Evolutionary conservation across 2,329 filamentous ascomycete genomes (phyloP).

Genomic region (Alternaria conjuncta): DNA sequence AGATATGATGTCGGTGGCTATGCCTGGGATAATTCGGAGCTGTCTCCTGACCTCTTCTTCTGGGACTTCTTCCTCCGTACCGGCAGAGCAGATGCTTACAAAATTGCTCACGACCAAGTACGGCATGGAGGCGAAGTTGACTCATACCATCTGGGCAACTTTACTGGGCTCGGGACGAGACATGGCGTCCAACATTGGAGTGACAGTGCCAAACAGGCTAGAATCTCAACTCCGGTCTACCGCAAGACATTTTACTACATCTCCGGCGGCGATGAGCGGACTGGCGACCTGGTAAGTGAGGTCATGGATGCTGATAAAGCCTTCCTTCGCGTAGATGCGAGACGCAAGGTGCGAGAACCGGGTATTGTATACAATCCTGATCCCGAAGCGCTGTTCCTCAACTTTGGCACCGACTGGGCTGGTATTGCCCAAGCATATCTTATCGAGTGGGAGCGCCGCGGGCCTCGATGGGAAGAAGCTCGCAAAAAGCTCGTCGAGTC

Average conservation of each 20-base stretch:
- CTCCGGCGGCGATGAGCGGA: conserved; percentile 62
- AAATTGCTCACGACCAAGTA: conserved; percentile 64
- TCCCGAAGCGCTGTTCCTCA: conserved; percentile 54
- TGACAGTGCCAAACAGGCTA: conserved; percentile 67
- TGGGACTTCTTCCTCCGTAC: conserved; percentile 69
- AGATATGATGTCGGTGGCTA: conserved; percentile 69
- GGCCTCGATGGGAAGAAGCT: conserved; percentile 61
- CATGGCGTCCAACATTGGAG: conserved; percentile 67
- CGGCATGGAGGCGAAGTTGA: conserved; percentile 68
- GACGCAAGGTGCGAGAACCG: conserved; percentile 64
- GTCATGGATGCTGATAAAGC: conserved; percentile 61
- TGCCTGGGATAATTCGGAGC: conserved; percentile 70
- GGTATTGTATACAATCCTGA: conserved; percentile 56
- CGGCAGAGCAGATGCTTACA: conserved; percentile 63
- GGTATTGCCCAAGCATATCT: conserved; percentile 65
- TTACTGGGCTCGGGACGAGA: conserved; percentile 66
- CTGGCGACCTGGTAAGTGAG: conserved; percentile 62
- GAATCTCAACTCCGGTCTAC: conserved; percentile 65
- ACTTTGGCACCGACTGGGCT: conserved; percentile 66
- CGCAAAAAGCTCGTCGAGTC: conserved; percentile 58
- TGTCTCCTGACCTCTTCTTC: conserved; percentile 68
- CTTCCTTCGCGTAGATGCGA: conserved; percentile 61
- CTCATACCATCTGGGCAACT: conserved; percentile 65
- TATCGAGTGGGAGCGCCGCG: conserved; percentile 65
- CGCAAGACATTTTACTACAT: conserved; percentile 65